A percentile compares a stretch with the other conserved stretches of the same genome.
Conservation (phyloP, 352 stramenopile species). For the Phytophthora syringae region DNA sequence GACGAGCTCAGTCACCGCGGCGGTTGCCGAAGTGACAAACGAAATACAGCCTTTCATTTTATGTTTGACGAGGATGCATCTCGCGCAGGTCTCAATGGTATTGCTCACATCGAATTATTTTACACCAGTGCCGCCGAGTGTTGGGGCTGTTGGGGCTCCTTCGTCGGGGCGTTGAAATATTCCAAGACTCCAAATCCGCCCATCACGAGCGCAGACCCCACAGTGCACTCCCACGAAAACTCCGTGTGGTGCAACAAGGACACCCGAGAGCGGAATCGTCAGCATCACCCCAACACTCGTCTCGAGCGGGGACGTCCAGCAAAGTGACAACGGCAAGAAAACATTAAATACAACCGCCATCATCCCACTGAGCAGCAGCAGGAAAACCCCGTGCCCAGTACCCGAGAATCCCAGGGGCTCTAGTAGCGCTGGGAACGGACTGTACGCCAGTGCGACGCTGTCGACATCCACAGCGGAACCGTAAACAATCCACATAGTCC, state of each 20-base stretch:
- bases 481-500: conserved; percentile 51
- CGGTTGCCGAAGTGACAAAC: conserved; percentile 1
- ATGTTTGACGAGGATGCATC: neutral
- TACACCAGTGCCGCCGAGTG: neutral
- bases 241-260: conserved; percentile 47
- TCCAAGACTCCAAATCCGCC: conserved; percentile 26
- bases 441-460: conserved; percentile 45
- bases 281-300: conserved; percentile 70
- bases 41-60: conserved; percentile 19
- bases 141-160: neutral
- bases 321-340: conserved; percentile 51
- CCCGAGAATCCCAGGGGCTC: conserved; percentile 55
- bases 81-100: neutral
- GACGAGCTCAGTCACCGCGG: conserved; percentile 6
- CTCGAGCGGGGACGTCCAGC: conserved; percentile 65
- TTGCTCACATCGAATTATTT: neutral
- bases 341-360: conserved; percentile 47
- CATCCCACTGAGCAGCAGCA: conserved; percentile 40
- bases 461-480: conserved; percentile 54
- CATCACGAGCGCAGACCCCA: conserved; percentile 57
- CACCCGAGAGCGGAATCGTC: conserved; percentile 56
- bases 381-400: conserved; percentile 38
- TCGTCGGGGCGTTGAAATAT: neutral
- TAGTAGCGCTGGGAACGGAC: conserved; percentile 47
- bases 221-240: conserved; percentile 56